Evolutionary conservation across 2,329 filamentous ascomycete genomes (phyloP).

Genomic region (Colletotrichum coccodes): DNA sequence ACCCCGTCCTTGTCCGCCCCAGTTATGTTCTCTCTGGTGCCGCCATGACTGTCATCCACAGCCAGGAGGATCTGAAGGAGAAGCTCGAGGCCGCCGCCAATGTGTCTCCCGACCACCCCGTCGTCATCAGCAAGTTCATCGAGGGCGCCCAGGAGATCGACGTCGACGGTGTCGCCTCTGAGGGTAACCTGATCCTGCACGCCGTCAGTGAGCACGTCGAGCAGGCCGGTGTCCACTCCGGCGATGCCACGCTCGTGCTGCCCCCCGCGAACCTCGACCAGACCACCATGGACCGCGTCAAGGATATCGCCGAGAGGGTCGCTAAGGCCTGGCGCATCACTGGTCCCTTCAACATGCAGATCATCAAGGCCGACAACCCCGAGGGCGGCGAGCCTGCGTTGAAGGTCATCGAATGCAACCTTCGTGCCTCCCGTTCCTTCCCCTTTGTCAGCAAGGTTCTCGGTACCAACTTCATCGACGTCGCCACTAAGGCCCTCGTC

Average conservation of each 20-base stretch:
- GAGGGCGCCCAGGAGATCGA: slow-evolving; percentile 97
- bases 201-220: slow-evolving; percentile 97
- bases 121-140: slow-evolving; percentile 98
- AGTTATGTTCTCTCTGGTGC: slow-evolving; percentile 97
- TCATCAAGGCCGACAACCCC: slow-evolving; percentile 89
- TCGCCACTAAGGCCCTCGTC: slow-evolving; percentile 91
- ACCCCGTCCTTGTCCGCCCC: slow-evolving; percentile 94
- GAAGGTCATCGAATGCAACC: slow-evolving; percentile 98
- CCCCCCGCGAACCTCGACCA: slow-evolving; percentile 85
- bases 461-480: slow-evolving; percentile 95
- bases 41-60: slow-evolving; percentile 97
- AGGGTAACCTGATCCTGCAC: slow-evolving; percentile 88
- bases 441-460: slow-evolving; percentile 98
- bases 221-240: slow-evolving; percentile 97
- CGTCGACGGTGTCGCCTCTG: slow-evolving; percentile 89
- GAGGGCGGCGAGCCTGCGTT: slow-evolving; percentile 80
- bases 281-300: slow-evolving; percentile 83
- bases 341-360: slow-evolving; percentile 99
- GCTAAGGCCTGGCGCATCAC: slow-evolving; percentile 97
- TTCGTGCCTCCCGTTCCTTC: slow-evolving; percentile 97
- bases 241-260: slow-evolving; percentile 93
- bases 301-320: slow-evolving; percentile 96
- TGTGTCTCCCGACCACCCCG: slow-evolving; percentile 95
- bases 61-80: slow-evolving; percentile 88
- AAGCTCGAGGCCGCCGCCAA: slow-evolving; percentile 91